Evolutionary conservation across 306 rosid genomes (phyloP), one percentile per base, ranked within the genome.

Genomic region (Glycine soja): DNA sequence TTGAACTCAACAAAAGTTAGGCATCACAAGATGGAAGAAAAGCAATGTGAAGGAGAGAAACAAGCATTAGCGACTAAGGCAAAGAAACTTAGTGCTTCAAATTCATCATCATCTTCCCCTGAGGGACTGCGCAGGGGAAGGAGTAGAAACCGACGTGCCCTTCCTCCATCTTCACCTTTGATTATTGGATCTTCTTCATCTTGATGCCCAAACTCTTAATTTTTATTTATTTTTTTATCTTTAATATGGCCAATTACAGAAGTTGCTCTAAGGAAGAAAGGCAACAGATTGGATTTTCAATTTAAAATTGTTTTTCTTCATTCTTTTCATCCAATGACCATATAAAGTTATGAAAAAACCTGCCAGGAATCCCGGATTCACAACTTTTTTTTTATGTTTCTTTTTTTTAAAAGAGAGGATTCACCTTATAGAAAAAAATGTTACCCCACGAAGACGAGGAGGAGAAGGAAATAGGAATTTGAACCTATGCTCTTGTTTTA

Each of bases 91-190:
- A 24, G 30, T 24, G 30, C 30, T 24, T 24, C 30, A 24, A 24
- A 24, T 24, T 24, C 30, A 24, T 24, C 30, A 24, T 24, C 30
- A 24, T 53, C 94, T 30, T 84, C 97, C 10, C 88, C 86, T 56
- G 63, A 90, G 30, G 30, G 30, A 69, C 62, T 32, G 7, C 90
- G 92, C 50, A 86, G 98, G 67, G 97, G 98, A 51, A 90, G 98
- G 84, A 95, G 95, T 86, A 82, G 97, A 86, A 91, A 76, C 15
- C 83, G 97, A 84, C 90, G 98, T 0, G 36, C 97, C 32, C 93
- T 79, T 74, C 97, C 93, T 42, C 95, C 92, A 4, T 47, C 94
- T 56, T 95, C 97, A 11, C 97, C 97, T 32, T 86, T 91, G 88
- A 90, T 88, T 66, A 53, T 84, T 72, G 81, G 64, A 1, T 77